A percentile compares a stretch with the other conserved stretches of the same genome.
Conservation (phyloP, 192 early-diverging fungal genomes). For the Physocladia obscura region DNA sequence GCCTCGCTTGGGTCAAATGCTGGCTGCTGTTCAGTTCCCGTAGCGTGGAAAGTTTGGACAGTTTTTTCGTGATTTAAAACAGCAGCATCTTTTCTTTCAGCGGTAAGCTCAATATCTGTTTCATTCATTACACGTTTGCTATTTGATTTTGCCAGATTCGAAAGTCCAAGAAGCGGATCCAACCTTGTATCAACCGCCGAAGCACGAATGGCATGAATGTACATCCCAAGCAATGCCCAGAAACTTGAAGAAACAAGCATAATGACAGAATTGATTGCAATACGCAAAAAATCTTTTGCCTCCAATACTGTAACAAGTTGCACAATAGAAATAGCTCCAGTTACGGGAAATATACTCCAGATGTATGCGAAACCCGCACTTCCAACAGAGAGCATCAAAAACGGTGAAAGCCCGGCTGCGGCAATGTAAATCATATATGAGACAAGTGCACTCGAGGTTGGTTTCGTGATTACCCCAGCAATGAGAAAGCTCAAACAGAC, state of each 20-base stretch:
- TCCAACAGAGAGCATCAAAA: slow-evolving; percentile 23
- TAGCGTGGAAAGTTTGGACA: slow-evolving; percentile 12
- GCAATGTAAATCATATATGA: slow-evolving; percentile 24
- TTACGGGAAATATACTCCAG: slow-evolving; percentile 18
- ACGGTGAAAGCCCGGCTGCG: slow-evolving; percentile 23
- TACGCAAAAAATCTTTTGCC: neutral
- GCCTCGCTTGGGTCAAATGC: slow-evolving; percentile 23
- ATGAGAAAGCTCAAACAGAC: slow-evolving; percentile 31
- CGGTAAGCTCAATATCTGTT: neutral
- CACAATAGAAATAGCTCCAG: slow-evolving; percentile 11
- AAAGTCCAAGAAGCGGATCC: slow-evolving; percentile 32
- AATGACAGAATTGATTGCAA: slow-evolving; percentile 1
- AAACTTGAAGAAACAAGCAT: slow-evolving; percentile 8
- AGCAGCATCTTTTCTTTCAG: slow-evolving; percentile 16
- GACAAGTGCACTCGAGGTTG: slow-evolving; percentile 14
- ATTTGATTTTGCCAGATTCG: neutral
- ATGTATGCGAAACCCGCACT: slow-evolving; percentile 7
- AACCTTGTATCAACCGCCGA: slow-evolving; percentile 24
- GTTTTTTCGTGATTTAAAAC: slow-evolving; percentile 21
- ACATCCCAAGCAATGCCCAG: slow-evolving; percentile 21
- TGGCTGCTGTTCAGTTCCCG: neutral
- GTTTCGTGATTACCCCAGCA: slow-evolving; percentile 22
- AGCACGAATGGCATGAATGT: slow-evolving; percentile 32
- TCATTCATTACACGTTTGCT: neutral
- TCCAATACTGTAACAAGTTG: slow-evolving; percentile 16